Percentiles rank a stretch among this genome's conserved stretches.
Evolutionary conservation across 176 grass and related monocot genomes (phyloP).

Genomic region (Carex scoparia): DNA sequence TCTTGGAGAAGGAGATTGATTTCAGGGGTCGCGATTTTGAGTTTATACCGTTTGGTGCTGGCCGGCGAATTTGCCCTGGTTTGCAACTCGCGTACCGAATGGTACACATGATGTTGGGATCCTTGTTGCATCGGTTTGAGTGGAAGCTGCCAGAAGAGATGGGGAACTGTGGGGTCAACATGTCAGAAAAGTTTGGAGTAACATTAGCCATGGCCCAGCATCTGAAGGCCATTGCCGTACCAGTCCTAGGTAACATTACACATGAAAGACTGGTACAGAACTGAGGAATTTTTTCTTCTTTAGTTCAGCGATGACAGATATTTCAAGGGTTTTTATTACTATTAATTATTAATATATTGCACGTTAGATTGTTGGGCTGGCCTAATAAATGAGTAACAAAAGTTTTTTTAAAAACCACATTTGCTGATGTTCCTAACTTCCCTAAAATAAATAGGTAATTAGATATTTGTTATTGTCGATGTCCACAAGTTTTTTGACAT

Average conservation of each 20-base stretch:
- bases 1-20: constrained; percentile 4
- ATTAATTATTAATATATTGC: no score
- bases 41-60: constrained; percentile 35
- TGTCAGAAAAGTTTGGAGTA: constrained; percentile 30
- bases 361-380: no score
- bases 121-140: constrained; percentile 30
- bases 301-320: neutral
- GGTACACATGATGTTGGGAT: constrained; percentile 32
- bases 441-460: no score
- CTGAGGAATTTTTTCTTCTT: neutral
- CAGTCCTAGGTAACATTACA: neutral
- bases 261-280: neutral
- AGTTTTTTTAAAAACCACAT: no score
- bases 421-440: no score
- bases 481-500: no score
- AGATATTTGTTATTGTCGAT: no score
- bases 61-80: constrained; percentile 28
- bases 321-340: neutral
- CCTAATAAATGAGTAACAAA: no score
- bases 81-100: constrained; percentile 23
- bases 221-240: neutral
- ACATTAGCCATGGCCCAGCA: constrained; percentile 28
- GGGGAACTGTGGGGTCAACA: neutral
- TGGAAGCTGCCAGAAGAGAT: constrained; percentile 18
- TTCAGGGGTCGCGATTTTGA: constrained; percentile 20